Evolutionary conservation across 2,329 filamentous ascomycete species (phyloP).

Genomic region (Cercospora berteroae): DNA sequence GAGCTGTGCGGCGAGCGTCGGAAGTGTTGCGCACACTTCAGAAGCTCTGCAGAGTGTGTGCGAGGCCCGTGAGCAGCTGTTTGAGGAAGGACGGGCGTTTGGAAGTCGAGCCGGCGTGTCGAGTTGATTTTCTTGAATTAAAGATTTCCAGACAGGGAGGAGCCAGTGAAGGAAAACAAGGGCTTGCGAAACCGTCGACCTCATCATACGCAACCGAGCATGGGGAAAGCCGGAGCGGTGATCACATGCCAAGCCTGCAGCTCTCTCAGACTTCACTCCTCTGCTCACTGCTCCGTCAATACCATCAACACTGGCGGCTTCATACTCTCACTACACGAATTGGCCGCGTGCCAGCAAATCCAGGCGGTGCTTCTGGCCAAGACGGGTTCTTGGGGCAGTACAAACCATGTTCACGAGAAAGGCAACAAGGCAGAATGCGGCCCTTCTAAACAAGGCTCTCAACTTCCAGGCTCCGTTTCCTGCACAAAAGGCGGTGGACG

Average conservation of each 20-base stretch:
- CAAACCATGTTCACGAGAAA: no score
- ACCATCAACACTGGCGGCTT: neutral
- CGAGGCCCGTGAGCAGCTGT: neutral
- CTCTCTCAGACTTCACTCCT: neutral
- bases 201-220: neutral
- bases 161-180: slow-evolving; percentile 1
- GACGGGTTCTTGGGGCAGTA: no score
- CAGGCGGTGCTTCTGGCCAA: no score
- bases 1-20: neutral
- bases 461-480: no score
- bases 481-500: no score
- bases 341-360: neutral
- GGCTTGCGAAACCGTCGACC: neutral
- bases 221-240: neutral
- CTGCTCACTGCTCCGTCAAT: neutral
- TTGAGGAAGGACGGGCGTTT: neutral
- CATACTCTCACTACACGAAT: neutral
- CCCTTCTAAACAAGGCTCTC: no score
- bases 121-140: neutral
- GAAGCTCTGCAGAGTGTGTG: neutral
- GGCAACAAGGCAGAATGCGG: no score
- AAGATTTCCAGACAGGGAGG: neutral
- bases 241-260: neutral
- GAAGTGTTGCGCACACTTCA: slow-evolving; percentile 7
- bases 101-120: neutral